Percentiles rank a stretch among this genome's conserved stretches.
These are phyloP conservation scores for Candida broadrunensis DNA, from an alignment of 805 yeast species.

Conservation along the genomic window DNA sequence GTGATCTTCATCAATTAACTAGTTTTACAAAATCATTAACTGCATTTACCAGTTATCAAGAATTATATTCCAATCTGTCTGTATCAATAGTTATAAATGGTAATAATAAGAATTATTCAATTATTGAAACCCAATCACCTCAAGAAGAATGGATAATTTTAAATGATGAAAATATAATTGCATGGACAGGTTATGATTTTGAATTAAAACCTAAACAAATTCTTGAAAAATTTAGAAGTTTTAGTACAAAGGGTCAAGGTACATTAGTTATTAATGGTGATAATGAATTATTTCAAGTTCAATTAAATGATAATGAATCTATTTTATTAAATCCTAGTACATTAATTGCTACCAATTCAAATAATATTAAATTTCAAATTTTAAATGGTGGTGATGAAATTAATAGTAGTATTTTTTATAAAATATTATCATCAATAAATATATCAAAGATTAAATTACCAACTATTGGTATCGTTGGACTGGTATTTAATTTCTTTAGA, in stretches of 20 bases:
- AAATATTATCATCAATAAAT: background rate
- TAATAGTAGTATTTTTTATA: background rate
- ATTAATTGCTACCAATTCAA: slow-evolving; percentile 35
- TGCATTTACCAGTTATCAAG: slow-evolving; percentile 1
- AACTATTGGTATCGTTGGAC: background rate
- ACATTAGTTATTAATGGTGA: slow-evolving; percentile 35
- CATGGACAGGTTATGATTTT: slow-evolving; percentile 46
- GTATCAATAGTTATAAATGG: slow-evolving; percentile 29
- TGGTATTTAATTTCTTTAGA: background rate
- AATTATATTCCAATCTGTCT: slow-evolving; percentile 13
- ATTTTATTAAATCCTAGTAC: slow-evolving; percentile 36
- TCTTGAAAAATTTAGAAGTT: slow-evolving; percentile 19
- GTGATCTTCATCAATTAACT: slow-evolving; percentile 28
- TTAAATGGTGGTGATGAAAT: slow-evolving; percentile 1
- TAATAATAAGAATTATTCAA: slow-evolving; percentile 32
- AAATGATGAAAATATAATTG: slow-evolving; percentile 34
- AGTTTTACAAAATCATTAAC: slow-evolving; percentile 7
- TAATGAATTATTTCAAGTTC: slow-evolving; percentile 36
- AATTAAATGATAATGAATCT: slow-evolving; percentile 32
- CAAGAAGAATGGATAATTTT: slow-evolving; percentile 37
- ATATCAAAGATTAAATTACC: slow-evolving; percentile 2
- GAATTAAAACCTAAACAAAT: slow-evolving; percentile 14
- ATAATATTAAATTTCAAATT: too few species aligned
- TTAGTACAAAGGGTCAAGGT: slow-evolving; percentile 37
- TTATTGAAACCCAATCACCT: slow-evolving; percentile 30